Conservation (phyloP, 345 rosid species). For the Arabidopsis thaliana region TAIR10.1 NC_003076.8:4566001-4566500, state of each 20-base stretch:
- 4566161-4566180: slow-evolving; percentile 49
- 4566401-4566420: slow-evolving; percentile 55
- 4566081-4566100: slow-evolving; percentile 49
- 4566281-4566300: slow-evolving; percentile 43
- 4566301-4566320: slow-evolving; percentile 62
- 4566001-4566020: slow-evolving; percentile 39
- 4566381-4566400: slow-evolving; percentile 65
- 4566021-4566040: slow-evolving; percentile 56
- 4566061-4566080: slow-evolving; percentile 39
- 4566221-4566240: slow-evolving; percentile 45
- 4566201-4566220: slow-evolving; percentile 58
- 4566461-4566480: slow-evolving; percentile 60
- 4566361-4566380: slow-evolving; percentile 50
- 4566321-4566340: slow-evolving; percentile 61
- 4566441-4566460: slow-evolving; percentile 39
- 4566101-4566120: slow-evolving; percentile 50
- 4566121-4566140: slow-evolving; percentile 56
- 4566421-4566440: slow-evolving; percentile 41
- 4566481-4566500: slow-evolving; percentile 60
- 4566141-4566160: slow-evolving; percentile 56
- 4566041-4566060: slow-evolving; percentile 65
- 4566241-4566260: slow-evolving; percentile 49
- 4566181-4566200: slow-evolving; percentile 44
- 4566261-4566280: slow-evolving; percentile 57
- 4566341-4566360: slow-evolving; percentile 55